Evolutionary conservation across 257 asterid genomes (phyloP), one percentile per base, ranked within the genome.

Genomic region (Orobanche coerulescens): DNA sequence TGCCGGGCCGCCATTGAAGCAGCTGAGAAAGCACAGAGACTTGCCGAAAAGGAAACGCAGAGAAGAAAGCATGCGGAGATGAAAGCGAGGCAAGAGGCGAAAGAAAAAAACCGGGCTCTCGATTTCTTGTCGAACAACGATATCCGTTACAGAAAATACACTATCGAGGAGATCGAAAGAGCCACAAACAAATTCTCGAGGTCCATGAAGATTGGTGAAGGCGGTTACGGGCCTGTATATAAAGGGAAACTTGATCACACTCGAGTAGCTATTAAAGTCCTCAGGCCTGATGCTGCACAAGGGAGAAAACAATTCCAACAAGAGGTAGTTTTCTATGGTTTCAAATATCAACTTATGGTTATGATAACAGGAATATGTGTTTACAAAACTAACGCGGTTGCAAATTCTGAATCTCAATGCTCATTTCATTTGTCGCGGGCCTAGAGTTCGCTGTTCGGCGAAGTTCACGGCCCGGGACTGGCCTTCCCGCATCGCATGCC

Each of bases 211-310:
- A 61, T 85, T 13, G 94, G 91, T 0, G 94, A 85, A 82, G 94
- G 94, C 47, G 90, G 94, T 42, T 85, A 85, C 66, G 90, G 94
- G 15, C 94, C 94, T 10, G 94, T 85, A 63, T 85, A 48, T 47
- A 76, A 69, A 73, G 94, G 73, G 13, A 82, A 71, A 62, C 88
- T 85, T 15, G 94, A 85, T 70, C 86, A 85, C 70, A 85, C 91
- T 4, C 75, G 78, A 1, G 91, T 85, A 47, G 94, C 94, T 44
- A 85, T 85, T 48, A 81, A 82, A 68, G 79, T 75, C 52, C 86
- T 85, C 30, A 73, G 86, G 70, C 51, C 94, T 10, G 88, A 85
- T 71, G 94, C 83, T 37, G 73, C 77, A 34, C 86, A 82, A 59
- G 90, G 94, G 66, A 82, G 75, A 72, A 78, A 71, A 65, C 94